Percentiles rank a stretch among this genome's conserved stretches.
These are phyloP conservation scores for Sporothrix humicola DNA, from an alignment of 2,329 filamentous ascomycete species.

Conservation along the genomic window DNA sequence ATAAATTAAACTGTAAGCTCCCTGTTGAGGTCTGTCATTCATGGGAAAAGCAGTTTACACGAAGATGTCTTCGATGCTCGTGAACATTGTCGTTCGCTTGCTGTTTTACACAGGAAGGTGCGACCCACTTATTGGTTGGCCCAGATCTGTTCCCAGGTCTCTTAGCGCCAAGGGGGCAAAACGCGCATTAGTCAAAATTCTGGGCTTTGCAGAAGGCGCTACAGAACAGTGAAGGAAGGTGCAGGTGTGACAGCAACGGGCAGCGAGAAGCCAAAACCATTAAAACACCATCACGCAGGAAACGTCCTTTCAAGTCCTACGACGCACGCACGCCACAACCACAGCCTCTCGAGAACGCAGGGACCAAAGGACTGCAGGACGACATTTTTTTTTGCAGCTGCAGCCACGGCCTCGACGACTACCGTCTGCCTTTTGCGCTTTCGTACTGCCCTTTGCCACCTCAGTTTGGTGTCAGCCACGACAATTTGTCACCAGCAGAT, in stretches of 20 bases:
- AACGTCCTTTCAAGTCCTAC: slow-evolving; percentile 10
- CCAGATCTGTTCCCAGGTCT: not conserved
- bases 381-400: not conserved
- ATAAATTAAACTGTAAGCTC: too few species aligned
- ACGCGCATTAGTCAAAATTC: slow-evolving; percentile 27
- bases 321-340: slow-evolving; percentile 7
- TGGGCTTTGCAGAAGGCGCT: not conserved
- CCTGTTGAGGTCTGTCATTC: too few species aligned
- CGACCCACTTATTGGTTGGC: slow-evolving; percentile 11
- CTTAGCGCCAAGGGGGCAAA: slow-evolving; percentile 20
- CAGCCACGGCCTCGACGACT: not conserved
- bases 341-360: slow-evolving; percentile 3
- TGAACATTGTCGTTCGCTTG: too few species aligned
- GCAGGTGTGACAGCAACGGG: not conserved
- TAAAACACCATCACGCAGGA: not conserved
- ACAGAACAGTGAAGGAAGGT: slow-evolving; percentile 4
- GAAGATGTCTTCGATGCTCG: too few species aligned
- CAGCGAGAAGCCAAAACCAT: not conserved
- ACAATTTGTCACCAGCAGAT: slow-evolving; percentile 10
- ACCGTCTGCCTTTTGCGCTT: not conserved
- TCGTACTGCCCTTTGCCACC: not conserved
- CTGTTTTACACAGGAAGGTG: too few species aligned
- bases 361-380: slow-evolving; percentile 12
- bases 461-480: not conserved
- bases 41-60: too few species aligned